Evolutionary conservation across 345 rosid species (phyloP).

Genomic region (Bruguiera gymnorhiza): DNA sequence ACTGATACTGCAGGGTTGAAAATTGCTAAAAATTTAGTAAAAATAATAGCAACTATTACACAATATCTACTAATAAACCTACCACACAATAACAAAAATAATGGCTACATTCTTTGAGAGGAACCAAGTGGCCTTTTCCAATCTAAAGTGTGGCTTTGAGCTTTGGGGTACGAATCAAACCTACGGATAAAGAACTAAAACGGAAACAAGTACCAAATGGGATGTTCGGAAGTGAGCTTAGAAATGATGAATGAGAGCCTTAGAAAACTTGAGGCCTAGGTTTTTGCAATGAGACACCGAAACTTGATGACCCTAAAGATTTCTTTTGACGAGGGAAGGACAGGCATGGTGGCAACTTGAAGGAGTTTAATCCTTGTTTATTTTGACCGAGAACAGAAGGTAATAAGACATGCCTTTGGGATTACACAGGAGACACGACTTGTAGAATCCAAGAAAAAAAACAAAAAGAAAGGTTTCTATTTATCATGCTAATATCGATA

Average conservation of each 20-base stretch:
- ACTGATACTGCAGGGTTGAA: no score
- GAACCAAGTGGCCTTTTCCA: no score
- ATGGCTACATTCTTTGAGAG: no score
- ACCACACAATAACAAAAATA: no score
- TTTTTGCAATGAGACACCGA: conserved; percentile 6
- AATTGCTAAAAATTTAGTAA: no score
- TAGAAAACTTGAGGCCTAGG: conserved; percentile 13
- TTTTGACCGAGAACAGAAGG: conserved; percentile 28
- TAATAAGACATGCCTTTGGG: conserved; percentile 58
- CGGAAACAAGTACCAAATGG: conserved; percentile 15
- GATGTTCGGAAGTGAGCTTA: conserved; percentile 1
- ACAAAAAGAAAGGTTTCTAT: neutral
- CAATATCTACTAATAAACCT: no score
- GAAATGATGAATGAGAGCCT: conserved; percentile 1
- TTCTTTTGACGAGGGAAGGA: conserved; percentile 17
- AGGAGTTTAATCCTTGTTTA: conserved; percentile 20
- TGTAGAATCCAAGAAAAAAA: conserved; percentile 10
- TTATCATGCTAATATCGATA: conserved; percentile 19
- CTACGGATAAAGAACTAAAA: neutral
- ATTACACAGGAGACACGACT: conserved; percentile 27
- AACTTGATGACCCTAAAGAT: conserved; percentile 1
- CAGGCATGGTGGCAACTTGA: conserved; percentile 27
- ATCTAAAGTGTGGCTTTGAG: neutral
- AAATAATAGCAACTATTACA: no score
- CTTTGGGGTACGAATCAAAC: neutral